These are phyloP conservation scores for Xylariaceae sp. DNA, from an alignment of 2,329 filamentous ascomycete genomes.

Conservation along the genomic window DNA sequence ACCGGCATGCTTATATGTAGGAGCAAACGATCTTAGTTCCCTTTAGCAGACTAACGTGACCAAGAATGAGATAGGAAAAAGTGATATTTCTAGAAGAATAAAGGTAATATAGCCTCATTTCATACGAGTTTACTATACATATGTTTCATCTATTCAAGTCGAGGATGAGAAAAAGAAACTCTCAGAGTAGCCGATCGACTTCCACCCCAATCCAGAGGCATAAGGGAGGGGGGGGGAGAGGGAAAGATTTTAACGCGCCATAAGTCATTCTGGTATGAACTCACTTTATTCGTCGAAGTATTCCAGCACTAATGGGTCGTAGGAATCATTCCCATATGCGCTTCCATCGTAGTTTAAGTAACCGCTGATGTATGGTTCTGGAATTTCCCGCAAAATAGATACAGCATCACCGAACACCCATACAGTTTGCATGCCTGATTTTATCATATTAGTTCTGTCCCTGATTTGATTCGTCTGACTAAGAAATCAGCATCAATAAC, in stretches of 20 bases:
- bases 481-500: slow-evolving; percentile 25
- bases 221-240: too few relatives aligned
- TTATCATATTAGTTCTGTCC: not conserved
- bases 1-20: too few relatives aligned
- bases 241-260: slow-evolving; percentile 1
- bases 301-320: slow-evolving; percentile 41
- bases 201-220: too few relatives aligned
- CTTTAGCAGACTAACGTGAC: too few relatives aligned
- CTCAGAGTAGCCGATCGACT: too few relatives aligned
- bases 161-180: too few relatives aligned
- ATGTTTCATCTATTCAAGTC: too few relatives aligned
- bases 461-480: not conserved
- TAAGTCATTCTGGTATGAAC: slow-evolving; percentile 5
- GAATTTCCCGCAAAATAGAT: slow-evolving; percentile 44
- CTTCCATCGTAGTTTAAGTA: slow-evolving; percentile 53
- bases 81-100: too few relatives aligned
- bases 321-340: slow-evolving; percentile 50
- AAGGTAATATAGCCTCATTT: too few relatives aligned
- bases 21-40: too few relatives aligned
- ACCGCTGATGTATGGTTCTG: slow-evolving; percentile 44
- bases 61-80: too few relatives aligned
- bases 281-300: slow-evolving; percentile 28
- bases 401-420: slow-evolving; percentile 49
- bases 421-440: slow-evolving; percentile 48
- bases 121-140: too few relatives aligned